These are phyloP conservation scores for Luvunga scandens DNA, from an alignment of 345 rosid species.

Conservation along the genomic window DNA sequence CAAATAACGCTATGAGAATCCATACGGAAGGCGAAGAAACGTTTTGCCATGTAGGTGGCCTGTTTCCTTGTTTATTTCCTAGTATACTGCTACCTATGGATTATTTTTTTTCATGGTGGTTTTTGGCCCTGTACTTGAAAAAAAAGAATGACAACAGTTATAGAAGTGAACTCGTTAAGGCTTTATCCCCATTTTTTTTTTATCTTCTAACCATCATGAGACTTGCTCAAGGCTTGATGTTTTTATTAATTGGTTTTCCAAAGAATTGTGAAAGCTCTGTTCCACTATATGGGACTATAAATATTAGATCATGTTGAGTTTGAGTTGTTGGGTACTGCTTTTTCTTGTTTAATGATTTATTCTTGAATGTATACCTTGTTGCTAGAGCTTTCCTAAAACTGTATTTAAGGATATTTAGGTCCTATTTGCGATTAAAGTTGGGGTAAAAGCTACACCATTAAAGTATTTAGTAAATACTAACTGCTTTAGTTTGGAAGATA, in stretches of 20 bases:
- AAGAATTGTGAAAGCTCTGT: not conserved
- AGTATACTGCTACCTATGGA: not conserved
- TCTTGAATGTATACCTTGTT: not conserved
- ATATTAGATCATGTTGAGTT: not conserved
- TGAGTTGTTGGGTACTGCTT: not conserved
- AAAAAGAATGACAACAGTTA: not conserved
- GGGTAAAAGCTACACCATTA: too few species aligned
- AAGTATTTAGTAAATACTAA: too few species aligned
- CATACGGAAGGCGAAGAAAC: not conserved
- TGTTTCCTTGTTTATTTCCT: not conserved
- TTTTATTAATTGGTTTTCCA: not conserved
- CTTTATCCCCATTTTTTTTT: not conserved
- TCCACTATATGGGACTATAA: not conserved
- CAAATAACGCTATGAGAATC: not conserved
- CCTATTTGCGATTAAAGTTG: too few species aligned
- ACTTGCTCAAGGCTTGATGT: not conserved
- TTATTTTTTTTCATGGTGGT: too few species aligned
- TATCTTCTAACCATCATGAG: not conserved
- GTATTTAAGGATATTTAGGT: not conserved
- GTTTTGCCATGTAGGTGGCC: not conserved
- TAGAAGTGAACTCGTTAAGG: not conserved
- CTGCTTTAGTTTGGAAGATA: too few species aligned
- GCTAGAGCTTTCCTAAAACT: not conserved
- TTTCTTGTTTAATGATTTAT: not conserved
- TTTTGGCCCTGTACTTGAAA: too few species aligned